phyloP scores from a whole-genome alignment of 306 rosid species.

The Malus fusca region DNA sequence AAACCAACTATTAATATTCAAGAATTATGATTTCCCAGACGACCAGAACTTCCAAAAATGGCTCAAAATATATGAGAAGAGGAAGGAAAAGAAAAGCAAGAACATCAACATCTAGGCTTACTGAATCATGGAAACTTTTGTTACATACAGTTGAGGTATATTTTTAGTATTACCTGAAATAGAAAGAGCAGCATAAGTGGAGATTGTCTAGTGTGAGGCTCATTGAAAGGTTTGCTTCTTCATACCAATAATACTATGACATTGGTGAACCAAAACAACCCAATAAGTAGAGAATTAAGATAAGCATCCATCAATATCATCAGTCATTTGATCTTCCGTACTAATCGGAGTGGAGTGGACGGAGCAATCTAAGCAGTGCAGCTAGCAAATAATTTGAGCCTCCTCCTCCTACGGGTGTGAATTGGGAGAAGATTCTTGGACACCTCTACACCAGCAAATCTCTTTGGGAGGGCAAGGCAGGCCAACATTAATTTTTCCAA shows the following conservation, averaged over 20 bases:
- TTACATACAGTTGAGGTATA: neutral
- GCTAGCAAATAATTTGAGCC: neutral
- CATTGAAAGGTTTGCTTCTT: conserved; percentile 49
- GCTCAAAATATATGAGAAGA: neutral
- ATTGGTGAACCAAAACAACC: neutral
- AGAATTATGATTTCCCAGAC: neutral
- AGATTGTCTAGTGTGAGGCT: conserved; percentile 36
- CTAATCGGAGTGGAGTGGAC: conserved; percentile 16
- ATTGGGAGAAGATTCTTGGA: conserved; percentile 41
- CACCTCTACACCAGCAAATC: conserved; percentile 47
- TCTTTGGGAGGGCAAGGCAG: conserved; percentile 35
- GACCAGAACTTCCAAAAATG: neutral
- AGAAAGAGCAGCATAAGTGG: conserved; percentile 35
- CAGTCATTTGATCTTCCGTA: conserved; percentile 7
- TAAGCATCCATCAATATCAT: neutral
- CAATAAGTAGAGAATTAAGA: neutral
- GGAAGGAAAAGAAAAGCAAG: neutral
- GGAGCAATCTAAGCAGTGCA: conserved; percentile 42
- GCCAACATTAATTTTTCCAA: conserved; percentile 20
- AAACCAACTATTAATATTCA: neutral
- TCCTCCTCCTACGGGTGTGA: conserved; percentile 13
- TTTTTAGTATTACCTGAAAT: conserved; percentile 37
- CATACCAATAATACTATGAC: conserved; percentile 36
- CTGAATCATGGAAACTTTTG: neutral
- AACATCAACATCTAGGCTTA: neutral